These are phyloP conservation scores for Malbranchea cinnamomea DNA, from an alignment of 2,329 filamentous ascomycete genomes.

Conservation along the genomic window DNA sequence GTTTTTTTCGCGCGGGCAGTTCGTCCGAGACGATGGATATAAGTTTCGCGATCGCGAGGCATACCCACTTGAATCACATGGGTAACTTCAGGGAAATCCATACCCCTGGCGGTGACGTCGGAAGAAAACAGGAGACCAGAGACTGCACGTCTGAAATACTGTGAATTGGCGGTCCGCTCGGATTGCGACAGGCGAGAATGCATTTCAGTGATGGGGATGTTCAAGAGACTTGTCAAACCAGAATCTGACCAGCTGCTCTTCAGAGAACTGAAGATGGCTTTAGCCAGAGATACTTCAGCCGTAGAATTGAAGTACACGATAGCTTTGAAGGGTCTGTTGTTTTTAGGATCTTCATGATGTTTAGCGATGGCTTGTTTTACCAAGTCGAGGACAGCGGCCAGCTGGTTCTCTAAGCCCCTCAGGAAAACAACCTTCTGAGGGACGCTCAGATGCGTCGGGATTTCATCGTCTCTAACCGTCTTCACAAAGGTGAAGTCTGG, in stretches of 20 bases:
- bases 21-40: slow-evolving; percentile 63
- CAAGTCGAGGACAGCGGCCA: slow-evolving; percentile 66
- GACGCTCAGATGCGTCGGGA: slow-evolving; percentile 69
- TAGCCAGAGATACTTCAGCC: slow-evolving; percentile 51
- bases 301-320: slow-evolving; percentile 84
- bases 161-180: slow-evolving; percentile 53
- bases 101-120: slow-evolving; percentile 66
- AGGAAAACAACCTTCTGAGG: slow-evolving; percentile 62
- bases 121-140: slow-evolving; percentile 59
- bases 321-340: slow-evolving; percentile 67
- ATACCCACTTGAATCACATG: slow-evolving; percentile 61
- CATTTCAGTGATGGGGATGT: slow-evolving; percentile 42
- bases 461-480: slow-evolving; percentile 69
- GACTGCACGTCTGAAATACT: slow-evolving; percentile 51
- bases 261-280: slow-evolving; percentile 42
- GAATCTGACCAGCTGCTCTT: slow-evolving; percentile 18
- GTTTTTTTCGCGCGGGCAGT: slow-evolving; percentile 54
- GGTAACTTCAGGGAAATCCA: slow-evolving; percentile 71
- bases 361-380: slow-evolving; percentile 43
- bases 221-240: slow-evolving; percentile 17
- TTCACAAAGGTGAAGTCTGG: slow-evolving; percentile 76
- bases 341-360: slow-evolving; percentile 20
- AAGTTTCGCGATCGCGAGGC: slow-evolving; percentile 51
- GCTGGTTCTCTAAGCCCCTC: slow-evolving; percentile 55
- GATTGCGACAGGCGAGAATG: slow-evolving; percentile 64